These are phyloP conservation scores for Zygoascus biomembranicola DNA, from an alignment of 805 yeast genomes.

Conservation along the genomic window DNA sequence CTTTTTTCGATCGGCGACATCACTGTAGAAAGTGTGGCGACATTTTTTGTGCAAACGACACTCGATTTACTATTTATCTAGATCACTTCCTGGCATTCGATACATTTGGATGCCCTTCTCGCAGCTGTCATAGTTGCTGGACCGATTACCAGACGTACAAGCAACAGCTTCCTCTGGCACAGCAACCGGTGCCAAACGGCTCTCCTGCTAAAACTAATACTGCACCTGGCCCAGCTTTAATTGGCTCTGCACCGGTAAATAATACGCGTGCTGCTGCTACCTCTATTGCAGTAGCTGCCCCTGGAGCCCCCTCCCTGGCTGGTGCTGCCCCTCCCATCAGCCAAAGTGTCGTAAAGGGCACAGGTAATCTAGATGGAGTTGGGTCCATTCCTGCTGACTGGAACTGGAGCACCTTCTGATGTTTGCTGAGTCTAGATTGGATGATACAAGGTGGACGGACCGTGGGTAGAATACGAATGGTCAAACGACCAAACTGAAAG, in stretches of 20 bases:
- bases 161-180: not conserved
- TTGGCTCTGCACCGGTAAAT: not conserved
- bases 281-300: not conserved
- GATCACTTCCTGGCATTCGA: constrained; percentile 45
- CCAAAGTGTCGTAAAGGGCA: not conserved
- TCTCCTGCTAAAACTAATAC: not conserved
- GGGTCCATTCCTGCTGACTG: constrained; percentile 64
- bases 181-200: not conserved
- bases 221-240: not conserved
- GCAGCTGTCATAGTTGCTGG: constrained; percentile 64
- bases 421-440: not conserved
- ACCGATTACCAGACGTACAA: constrained; percentile 36
- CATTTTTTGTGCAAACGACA: constrained; percentile 64
- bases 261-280: not conserved
- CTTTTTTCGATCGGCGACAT: constrained; percentile 70
- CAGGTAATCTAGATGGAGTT: constrained; percentile 25
- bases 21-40: constrained; percentile 86
- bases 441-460: too few relatives aligned
- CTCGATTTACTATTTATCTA: constrained; percentile 46
- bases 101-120: constrained; percentile 55
- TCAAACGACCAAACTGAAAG: not conserved
- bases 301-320: not conserved
- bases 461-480: too few relatives aligned
- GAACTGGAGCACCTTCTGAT: constrained; percentile 68
- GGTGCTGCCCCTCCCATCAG: not conserved